Conservation (phyloP, 2,329 filamentous ascomycete species). For the Penicillium sp. region DNA sequence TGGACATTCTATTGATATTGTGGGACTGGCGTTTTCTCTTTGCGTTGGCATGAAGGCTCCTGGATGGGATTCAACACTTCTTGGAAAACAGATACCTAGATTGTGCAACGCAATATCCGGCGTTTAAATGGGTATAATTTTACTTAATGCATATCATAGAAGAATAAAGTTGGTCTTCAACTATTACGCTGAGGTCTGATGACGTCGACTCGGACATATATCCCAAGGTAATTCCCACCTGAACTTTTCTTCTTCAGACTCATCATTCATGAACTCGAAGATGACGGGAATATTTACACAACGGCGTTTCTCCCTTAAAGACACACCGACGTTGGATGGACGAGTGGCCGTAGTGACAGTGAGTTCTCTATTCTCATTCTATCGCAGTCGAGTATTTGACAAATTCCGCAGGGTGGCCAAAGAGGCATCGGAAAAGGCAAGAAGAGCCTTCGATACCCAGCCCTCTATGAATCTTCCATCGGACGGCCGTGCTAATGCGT, state of each 20-base stretch:
- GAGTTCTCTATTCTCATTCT: background rate
- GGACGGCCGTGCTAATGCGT: background rate
- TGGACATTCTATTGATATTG: conserved; percentile 9
- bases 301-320: conserved; percentile 27
- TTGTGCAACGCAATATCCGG: conserved; percentile 8
- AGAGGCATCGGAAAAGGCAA: conserved; percentile 30
- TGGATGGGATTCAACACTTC: conserved; percentile 21
- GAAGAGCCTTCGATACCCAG: background rate
- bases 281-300: conserved; percentile 31
- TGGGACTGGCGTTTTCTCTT: conserved; percentile 14
- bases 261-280: background rate
- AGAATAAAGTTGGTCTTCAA: too few species aligned
- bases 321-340: conserved; percentile 26
- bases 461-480: background rate
- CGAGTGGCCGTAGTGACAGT: conserved; percentile 33
- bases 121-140: conserved; percentile 7
- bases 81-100: conserved; percentile 9
- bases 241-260: background rate
- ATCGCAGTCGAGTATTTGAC: background rate
- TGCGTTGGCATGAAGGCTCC: conserved; percentile 8
- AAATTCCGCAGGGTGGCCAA: conserved; percentile 24
- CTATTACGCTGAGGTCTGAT: conserved; percentile 1
- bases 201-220: background rate
- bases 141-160: conserved; percentile 8
- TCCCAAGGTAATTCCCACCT: background rate